Evolutionary conservation across 2,329 filamentous ascomycete genomes (phyloP).

Genomic region (Cladobotryum protrusum): DNA sequence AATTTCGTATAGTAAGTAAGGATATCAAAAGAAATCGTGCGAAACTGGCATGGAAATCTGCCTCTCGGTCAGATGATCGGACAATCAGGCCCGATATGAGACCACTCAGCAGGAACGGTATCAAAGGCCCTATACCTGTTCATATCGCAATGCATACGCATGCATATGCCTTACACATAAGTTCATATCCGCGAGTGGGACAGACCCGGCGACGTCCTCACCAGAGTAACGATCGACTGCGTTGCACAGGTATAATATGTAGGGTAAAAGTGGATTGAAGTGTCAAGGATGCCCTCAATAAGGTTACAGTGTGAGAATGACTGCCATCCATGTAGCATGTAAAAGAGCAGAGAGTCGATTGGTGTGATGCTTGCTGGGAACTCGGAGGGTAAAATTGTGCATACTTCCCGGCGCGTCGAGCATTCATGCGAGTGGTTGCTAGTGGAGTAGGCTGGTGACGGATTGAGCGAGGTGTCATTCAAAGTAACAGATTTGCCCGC

Average conservation of each 20-base stretch:
- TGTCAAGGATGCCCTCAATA: too few relatives aligned
- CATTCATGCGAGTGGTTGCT: background rate
- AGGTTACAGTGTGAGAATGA: too few relatives aligned
- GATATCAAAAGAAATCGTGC: too few relatives aligned
- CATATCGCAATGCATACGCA: too few relatives aligned
- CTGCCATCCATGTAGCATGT: too few relatives aligned
- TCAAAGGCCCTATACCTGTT: background rate
- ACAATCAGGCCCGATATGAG: conserved; percentile 4
- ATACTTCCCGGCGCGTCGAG: conserved; percentile 1
- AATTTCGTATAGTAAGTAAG: too few relatives aligned
- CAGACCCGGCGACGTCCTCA: too few relatives aligned
- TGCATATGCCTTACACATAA: too few relatives aligned
- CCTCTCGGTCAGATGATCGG: conserved; percentile 9
- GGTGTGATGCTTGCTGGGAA: background rate
- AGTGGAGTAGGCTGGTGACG: background rate
- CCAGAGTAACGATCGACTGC: too few relatives aligned
- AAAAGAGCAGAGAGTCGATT: conserved; percentile 7
- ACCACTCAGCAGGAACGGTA: conserved; percentile 1
- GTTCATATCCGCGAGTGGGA: too few relatives aligned
- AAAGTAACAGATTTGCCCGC: background rate
- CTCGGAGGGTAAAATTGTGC: background rate
- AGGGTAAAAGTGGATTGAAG: too few relatives aligned
- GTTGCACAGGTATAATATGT: too few relatives aligned
- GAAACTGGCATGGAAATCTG: background rate
- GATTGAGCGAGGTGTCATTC: background rate